phyloP scores from a whole-genome alignment of 2,329 filamentous ascomycete genomes.

The Escovopsis weberi region DNA sequence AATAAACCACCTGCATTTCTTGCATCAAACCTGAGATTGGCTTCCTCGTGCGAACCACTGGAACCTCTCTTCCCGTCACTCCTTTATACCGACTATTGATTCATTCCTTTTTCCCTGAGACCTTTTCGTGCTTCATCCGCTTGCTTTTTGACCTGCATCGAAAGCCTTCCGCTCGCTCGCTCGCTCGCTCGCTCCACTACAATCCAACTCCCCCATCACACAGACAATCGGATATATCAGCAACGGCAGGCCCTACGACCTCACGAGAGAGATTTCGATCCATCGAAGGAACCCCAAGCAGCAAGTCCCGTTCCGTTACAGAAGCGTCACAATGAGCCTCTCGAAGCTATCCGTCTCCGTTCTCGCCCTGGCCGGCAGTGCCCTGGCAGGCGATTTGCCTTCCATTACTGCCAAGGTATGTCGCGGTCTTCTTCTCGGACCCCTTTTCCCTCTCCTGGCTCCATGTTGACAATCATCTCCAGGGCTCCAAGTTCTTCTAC shows the following conservation, averaged over 20 bases:
- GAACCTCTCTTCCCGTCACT: slow-evolving; percentile 15
- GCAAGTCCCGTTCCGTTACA: neutral
- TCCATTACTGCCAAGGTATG: slow-evolving; percentile 56
- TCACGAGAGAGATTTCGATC: too few species aligned
- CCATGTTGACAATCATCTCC: slow-evolving; percentile 6
- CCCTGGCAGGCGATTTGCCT: slow-evolving; percentile 31
- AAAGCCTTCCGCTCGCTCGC: too few species aligned
- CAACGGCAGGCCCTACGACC: too few species aligned
- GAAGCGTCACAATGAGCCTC: slow-evolving; percentile 18
- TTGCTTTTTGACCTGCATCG: too few species aligned
- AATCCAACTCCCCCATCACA: too few species aligned
- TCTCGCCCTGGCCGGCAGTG: slow-evolving; percentile 27
- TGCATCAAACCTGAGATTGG: slow-evolving; percentile 12
- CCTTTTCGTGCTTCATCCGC: neutral
- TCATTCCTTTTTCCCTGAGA: slow-evolving; percentile 5
- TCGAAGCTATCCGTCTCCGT: slow-evolving; percentile 19
- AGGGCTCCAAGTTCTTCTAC: slow-evolving; percentile 83
- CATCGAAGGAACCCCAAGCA: too few species aligned
- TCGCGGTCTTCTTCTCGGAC: neutral
- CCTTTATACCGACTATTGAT: slow-evolving; percentile 10
- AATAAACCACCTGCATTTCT: neutral
- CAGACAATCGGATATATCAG: too few species aligned
- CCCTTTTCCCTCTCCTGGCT: neutral
- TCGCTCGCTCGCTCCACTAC: neutral
- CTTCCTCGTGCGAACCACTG: slow-evolving; percentile 8